These are phyloP conservation scores for Cucurbita ficifolia DNA, from an alignment of 306 rosid genomes.

Conservation along the genomic window DNA sequence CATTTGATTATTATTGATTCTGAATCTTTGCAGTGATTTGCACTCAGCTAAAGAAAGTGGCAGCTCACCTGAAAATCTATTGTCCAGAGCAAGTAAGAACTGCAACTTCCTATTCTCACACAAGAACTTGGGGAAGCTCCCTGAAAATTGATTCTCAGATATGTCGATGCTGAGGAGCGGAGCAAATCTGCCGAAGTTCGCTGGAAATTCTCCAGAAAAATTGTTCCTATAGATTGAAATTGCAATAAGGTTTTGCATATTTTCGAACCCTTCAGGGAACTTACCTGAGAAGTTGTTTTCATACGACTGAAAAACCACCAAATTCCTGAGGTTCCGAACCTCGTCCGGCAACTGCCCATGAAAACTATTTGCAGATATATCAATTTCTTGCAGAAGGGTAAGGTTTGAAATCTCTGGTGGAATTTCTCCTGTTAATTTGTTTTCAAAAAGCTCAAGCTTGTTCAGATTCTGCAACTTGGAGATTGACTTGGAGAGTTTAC, in stretches of 20 bases:
- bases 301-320: slow-evolving; percentile 68
- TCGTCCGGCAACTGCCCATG: slow-evolving; percentile 49
- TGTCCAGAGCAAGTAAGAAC: slow-evolving; percentile 72
- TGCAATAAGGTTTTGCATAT: slow-evolving; percentile 50
- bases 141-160: slow-evolving; percentile 85
- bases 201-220: slow-evolving; percentile 59
- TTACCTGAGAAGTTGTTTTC: slow-evolving; percentile 63
- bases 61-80: slow-evolving; percentile 63
- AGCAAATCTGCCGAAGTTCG: slow-evolving; percentile 52
- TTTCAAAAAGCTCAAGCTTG: slow-evolving; percentile 61
- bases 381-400: slow-evolving; percentile 59
- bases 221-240: slow-evolving; percentile 59
- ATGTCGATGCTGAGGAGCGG: slow-evolving; percentile 67
- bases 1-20: slow-evolving; percentile 51
- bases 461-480: slow-evolving; percentile 36
- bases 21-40: slow-evolving; percentile 56
- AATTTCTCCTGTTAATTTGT: slow-evolving; percentile 57
- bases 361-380: slow-evolving; percentile 50
- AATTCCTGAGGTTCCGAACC: slow-evolving; percentile 49
- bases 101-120: slow-evolving; percentile 47
- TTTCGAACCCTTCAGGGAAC: slow-evolving; percentile 71
- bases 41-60: slow-evolving; percentile 51
- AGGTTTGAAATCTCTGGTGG: slow-evolving; percentile 58
- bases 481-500: slow-evolving; percentile 59
- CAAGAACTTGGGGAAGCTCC: slow-evolving; percentile 67